Conservation (phyloP, 1,139 yeast species). For the Yamadazyma diospyri region DNA sequence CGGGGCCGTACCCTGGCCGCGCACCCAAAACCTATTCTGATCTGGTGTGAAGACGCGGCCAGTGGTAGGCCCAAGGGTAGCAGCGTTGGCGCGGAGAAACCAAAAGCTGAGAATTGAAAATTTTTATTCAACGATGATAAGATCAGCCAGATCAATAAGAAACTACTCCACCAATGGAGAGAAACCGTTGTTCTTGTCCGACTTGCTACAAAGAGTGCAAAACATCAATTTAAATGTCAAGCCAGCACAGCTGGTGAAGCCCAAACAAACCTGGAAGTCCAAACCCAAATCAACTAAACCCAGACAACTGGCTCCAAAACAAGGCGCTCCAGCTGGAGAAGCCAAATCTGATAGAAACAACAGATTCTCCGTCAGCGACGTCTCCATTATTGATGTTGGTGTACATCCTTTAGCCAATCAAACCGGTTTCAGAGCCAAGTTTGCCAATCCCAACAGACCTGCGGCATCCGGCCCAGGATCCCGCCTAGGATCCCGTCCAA, state of each 20-base stretch:
- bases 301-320: neutral
- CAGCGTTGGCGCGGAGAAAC: neutral
- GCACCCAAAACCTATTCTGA: too few relatives aligned
- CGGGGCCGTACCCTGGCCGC: too few relatives aligned
- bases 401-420: constrained; percentile 20
- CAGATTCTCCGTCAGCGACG: constrained; percentile 4
- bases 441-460: neutral
- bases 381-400: constrained; percentile 13
- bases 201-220: constrained; percentile 15
- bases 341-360: neutral
- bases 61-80: neutral
- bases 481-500: too few relatives aligned
- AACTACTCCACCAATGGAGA: constrained; percentile 9
- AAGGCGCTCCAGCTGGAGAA: neutral
- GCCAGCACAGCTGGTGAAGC: neutral
- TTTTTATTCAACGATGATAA: constrained; percentile 5
- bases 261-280: neutral
- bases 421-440: constrained; percentile 3
- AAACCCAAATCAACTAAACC: neutral
- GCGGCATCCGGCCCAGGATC: too few relatives aligned
- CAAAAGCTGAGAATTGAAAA: constrained; percentile 5
- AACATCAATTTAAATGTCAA: constrained; percentile 13
- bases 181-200: constrained; percentile 13
- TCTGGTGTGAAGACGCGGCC: too few relatives aligned
- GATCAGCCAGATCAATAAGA: constrained; percentile 6